phyloP scores from a whole-genome alignment of 75 land plant species.

The Chamaecyparis obtusa region DNA sequence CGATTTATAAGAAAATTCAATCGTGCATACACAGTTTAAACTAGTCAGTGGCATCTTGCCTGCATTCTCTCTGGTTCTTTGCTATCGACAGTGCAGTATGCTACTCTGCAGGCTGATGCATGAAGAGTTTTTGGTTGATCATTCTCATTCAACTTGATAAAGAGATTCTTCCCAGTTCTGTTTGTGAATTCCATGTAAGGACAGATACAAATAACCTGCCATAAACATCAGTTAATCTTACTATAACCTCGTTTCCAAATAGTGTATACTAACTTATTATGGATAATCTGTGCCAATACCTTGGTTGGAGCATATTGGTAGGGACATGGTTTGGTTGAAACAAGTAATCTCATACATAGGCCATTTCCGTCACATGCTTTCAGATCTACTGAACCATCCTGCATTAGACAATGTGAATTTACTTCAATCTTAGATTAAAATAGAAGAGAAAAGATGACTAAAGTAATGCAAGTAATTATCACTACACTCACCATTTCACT shows the following conservation, averaged over 20 bases:
- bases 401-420: not conserved
- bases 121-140: conserved; percentile 65
- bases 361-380: conserved; percentile 66
- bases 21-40: not conserved
- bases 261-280: not conserved
- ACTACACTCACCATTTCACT: conserved; percentile 61
- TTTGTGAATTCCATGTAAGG: conserved; percentile 97
- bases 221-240: not conserved
- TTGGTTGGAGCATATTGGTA: conserved; percentile 80
- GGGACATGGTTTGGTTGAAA: conserved; percentile 73
- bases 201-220: conserved; percentile 73
- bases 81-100: conserved; percentile 48
- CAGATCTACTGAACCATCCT: conserved; percentile 91
- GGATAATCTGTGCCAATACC: conserved; percentile 38
- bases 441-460: not conserved
- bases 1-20: not conserved
- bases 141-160: conserved; percentile 47
- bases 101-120: conserved; percentile 69
- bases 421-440: not conserved
- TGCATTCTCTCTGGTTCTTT: conserved; percentile 56
- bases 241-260: not conserved
- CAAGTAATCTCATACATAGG: conserved; percentile 54
- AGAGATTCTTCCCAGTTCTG: conserved; percentile 68
- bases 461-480: not conserved
- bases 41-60: conserved; percentile 32